Base-by-base conservation (phyloP, 2,329 filamentous ascomycete species). In the Cytospora mali region DNA sequence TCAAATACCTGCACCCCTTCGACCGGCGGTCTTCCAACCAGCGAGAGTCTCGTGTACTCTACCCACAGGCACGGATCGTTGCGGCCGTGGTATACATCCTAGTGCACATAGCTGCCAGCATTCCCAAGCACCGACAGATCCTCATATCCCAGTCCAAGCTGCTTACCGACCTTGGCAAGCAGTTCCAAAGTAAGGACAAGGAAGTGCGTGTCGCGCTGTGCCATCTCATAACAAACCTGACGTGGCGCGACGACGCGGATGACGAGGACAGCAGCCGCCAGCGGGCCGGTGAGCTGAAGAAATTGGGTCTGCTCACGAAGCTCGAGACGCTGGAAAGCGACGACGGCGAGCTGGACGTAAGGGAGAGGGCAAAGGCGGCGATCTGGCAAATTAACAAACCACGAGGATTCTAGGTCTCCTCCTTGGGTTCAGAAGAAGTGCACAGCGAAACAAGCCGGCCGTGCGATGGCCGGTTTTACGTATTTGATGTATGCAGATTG, bases 171-270 rank as follows among this genome's bases (percentile, higher is more conserved):
- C 80, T 97, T 53, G 83, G 89, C 10, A 85, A 85, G 18, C 88
- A 96, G 61, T 90, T 95, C 69, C 84, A 80, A 52, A 91, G 92
- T 74, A 84, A 86, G 50, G 86, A 90, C 71, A 84, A 85, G 52
- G 86, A 90, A 49, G 88, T 99, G 7, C 88, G 94, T 6, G 83
- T 88, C 23, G 88, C 89, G 52, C 86, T 95, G 68, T 92, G 92
- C 67, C 94, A 93, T 83, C 81, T 96, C 50, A 83, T 96, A 51
- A 90, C 88, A 72, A 97, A 97, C 72, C 82, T 99, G 50, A 90
- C 91, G 0, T 96, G 89, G 81, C 83, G 88, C 66, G 93, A 97
- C 66, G 89, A 94, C 69, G 81, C 84, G 7, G 81, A 76, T 31
- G 93, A 97, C 68, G 78, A 81, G 23, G 78, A 81, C 25, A 85